A percentile compares a stretch with the other conserved stretches of the same genome.
These are phyloP conservation scores for Pseudogymnoascus sp. DNA, from an alignment of 2,329 filamentous ascomycete genomes.

Conservation along the genomic window DNA sequence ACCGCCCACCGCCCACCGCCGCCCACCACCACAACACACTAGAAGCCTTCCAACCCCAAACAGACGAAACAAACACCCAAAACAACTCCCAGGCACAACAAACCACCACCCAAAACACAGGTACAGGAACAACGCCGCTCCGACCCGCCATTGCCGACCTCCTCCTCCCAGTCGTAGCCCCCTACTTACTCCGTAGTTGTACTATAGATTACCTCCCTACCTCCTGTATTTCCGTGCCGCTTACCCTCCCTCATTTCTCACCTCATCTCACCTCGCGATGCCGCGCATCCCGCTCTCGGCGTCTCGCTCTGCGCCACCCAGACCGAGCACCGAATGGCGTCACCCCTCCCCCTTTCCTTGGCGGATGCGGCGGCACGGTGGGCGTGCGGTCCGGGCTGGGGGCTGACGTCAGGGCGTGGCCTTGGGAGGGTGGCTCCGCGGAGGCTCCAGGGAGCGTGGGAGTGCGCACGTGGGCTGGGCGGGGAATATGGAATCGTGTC, in stretches of 20 bases:
- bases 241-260: neutral
- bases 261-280: neutral
- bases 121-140: neutral
- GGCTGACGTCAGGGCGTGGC: neutral
- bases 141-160: neutral
- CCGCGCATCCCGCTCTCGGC: neutral
- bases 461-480: neutral
- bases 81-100: neutral
- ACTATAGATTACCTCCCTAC: neutral
- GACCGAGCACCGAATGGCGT: neutral
- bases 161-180: neutral
- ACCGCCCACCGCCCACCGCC: neutral
- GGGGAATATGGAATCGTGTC: neutral
- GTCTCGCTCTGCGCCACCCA: neutral
- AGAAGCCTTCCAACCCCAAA: neutral
- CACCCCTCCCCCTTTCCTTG: neutral
- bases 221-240: neutral
- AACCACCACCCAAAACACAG: neutral
- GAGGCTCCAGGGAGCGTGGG: neutral
- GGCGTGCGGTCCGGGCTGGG: neutral
- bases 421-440: neutral
- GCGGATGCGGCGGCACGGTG: neutral
- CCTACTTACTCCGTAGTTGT: too few species aligned
- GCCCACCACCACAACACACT: too few species aligned
- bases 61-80: neutral